These are phyloP conservation scores for Misopates orontium DNA, from an alignment of 257 asterid genomes.

Conservation along the genomic window DNA sequence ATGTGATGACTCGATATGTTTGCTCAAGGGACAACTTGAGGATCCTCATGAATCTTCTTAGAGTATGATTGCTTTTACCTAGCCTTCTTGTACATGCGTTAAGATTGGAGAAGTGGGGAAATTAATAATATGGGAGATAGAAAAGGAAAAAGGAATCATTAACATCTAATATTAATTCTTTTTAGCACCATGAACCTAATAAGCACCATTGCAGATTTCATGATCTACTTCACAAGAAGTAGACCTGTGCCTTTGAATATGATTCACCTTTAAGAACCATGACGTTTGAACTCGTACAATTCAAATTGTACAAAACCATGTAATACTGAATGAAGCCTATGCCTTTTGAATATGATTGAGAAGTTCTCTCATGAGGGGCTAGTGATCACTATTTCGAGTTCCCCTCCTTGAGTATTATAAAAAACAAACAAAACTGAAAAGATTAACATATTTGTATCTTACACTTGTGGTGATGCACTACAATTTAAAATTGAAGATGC, in stretches of 20 bases:
- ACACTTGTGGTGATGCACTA: no score
- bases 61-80: constrained; percentile 54
- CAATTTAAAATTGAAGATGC: no score
- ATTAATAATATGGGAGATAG: neutral
- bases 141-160: constrained; percentile 6
- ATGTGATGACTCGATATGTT: constrained; percentile 82
- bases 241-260: neutral
- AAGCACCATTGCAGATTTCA: neutral
- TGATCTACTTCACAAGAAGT: neutral
- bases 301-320: neutral
- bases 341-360: no score
- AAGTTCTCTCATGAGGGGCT: no score
- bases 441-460: no score
- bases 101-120: constrained; percentile 1
- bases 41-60: constrained; percentile 91
- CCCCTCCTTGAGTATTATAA: no score
- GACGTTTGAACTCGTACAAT: neutral
- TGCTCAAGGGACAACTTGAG: constrained; percentile 84
- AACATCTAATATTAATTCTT: constrained; percentile 2
- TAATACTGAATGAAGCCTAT: no score
- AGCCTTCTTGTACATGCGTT: constrained; percentile 12
- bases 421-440: no score
- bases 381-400: no score
- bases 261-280: neutral
- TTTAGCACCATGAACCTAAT: constrained; percentile 13